Percentiles rank a stretch among this genome's conserved stretches.
Evolutionary conservation across 805 yeast species (phyloP).

Genomic region (Lachancea cidri): DNA sequence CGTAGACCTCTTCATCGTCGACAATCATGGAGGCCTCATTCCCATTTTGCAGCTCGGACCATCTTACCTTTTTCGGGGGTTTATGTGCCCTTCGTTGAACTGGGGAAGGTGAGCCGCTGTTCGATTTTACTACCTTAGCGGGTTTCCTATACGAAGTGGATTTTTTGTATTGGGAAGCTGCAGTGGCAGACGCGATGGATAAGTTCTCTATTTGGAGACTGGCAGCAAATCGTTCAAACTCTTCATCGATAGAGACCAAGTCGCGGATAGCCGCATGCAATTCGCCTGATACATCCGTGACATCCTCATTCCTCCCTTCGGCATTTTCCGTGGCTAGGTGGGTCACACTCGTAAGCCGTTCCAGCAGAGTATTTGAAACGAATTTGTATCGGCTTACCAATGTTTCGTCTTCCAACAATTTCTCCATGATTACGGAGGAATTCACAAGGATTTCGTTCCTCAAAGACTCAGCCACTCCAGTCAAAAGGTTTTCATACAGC

Average conservation of each 20-base stretch:
- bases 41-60: conserved; percentile 30
- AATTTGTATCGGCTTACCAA: conserved; percentile 23
- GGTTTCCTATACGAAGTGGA: conserved; percentile 2
- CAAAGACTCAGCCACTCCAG: conserved; percentile 41
- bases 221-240: conserved; percentile 33
- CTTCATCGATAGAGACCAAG: conserved; percentile 32
- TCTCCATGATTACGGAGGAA: conserved; percentile 53
- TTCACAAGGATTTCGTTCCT: conserved; percentile 52
- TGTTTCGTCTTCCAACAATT: conserved; percentile 31
- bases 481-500: conserved; percentile 38
- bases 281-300: conserved; percentile 8
- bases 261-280: conserved; percentile 29
- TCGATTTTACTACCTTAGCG: conserved; percentile 13
- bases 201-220: conserved; percentile 9
- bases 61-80: conserved; percentile 40
- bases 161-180: neutral
- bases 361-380: conserved; percentile 14
- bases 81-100: conserved; percentile 12
- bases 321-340: neutral
- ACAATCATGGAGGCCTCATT: conserved; percentile 8
- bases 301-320: conserved; percentile 10
- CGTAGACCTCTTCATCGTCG: conserved; percentile 7
- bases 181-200: neutral
- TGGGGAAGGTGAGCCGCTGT: conserved; percentile 8
- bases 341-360: neutral